Evolutionary conservation across 768 basidiomycete genomes (phyloP).

Genomic region (Suillus subaureus): DNA sequence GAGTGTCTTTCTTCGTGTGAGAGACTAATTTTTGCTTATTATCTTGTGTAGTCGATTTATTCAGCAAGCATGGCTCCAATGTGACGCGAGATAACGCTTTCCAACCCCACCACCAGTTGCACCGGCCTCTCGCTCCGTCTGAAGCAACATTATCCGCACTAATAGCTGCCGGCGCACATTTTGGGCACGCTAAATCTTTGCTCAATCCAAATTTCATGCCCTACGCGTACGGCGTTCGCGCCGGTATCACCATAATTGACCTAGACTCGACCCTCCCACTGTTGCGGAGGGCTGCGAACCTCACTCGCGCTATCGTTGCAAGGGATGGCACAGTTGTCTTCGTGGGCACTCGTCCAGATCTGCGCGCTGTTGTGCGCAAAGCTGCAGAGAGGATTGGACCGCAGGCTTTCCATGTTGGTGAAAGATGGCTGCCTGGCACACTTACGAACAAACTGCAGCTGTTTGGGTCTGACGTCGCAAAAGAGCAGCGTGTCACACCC

Average conservation of each 20-base stretch:
- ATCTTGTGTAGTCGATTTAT: slow-evolving; percentile 51
- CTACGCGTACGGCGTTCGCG: slow-evolving; percentile 90
- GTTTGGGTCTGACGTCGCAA: slow-evolving; percentile 60
- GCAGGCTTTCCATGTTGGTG: slow-evolving; percentile 84
- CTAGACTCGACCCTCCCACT: slow-evolving; percentile 92
- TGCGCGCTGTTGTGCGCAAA: slow-evolving; percentile 71
- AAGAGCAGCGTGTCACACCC: slow-evolving; percentile 63
- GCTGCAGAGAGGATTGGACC: slow-evolving; percentile 78
- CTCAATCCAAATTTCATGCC: slow-evolving; percentile 91
- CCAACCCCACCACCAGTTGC: slow-evolving; percentile 71
- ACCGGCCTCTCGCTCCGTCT: slow-evolving; percentile 57
- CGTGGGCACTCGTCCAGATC: slow-evolving; percentile 84
- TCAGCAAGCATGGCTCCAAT: slow-evolving; percentile 77
- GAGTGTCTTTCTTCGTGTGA: slow-evolving; percentile 26
- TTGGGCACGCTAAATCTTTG: slow-evolving; percentile 83
- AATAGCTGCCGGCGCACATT: slow-evolving; percentile 89
- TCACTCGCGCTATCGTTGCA: slow-evolving; percentile 81
- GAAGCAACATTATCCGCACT: slow-evolving; percentile 86
- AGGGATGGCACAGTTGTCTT: slow-evolving; percentile 87
- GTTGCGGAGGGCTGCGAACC: slow-evolving; percentile 85
- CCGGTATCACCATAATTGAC: slow-evolving; percentile 91
- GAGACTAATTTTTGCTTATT: slow-evolving; percentile 15
- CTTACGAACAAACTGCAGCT: slow-evolving; percentile 84
- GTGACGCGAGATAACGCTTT: slow-evolving; percentile 68
- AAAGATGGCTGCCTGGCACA: slow-evolving; percentile 94